Base-by-base conservation (phyloP, 2,329 filamentous ascomycete genomes). In the Chalara sp. region DNA sequence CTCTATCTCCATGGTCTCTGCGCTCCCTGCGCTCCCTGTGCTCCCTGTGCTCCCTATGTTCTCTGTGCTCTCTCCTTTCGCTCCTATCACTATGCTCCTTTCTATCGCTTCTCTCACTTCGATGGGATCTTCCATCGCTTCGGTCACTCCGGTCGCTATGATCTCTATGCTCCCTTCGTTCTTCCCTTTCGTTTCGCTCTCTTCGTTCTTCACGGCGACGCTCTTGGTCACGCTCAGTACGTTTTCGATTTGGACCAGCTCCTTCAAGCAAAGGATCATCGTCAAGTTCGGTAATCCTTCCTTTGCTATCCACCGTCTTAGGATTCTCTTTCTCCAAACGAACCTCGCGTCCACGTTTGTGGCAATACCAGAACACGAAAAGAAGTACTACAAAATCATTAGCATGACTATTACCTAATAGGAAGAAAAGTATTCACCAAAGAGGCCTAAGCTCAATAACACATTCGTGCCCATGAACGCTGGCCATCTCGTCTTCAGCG, bases 331-430 rank as follows among this genome's bases (percentile, higher is more conserved):
- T 63, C 37, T 60, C 60, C 7, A 97, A 79, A 47, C 93, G 81
- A 6, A 83, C 84, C 71, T 99, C 92, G 43, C 83, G 83, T 39
- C 93, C 93, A 49, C 93, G 87, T 73, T 97, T 97, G 70, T 97
- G 86, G 71, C 91, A 97, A 71, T 97, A 99, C 91, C 92, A 99
- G 61, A 97, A 84, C 43, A 95, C 89, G 65, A 96, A 93, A 51
- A 99, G 79, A 12, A 97, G 77, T 49, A 97, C 88, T 55, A 42
- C 8, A 48, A 37, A 51, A 51, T 57, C 46, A 48, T 40, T 31
- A 32, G 48, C 35, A 44, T 44, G 46, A 42, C 43, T 21, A 11
- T 48, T 11, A 47, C 37, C 1, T 5, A 21, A 7, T 10, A 3
- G 13, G 13, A 31, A 12, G n/a, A 12, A 12, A 5, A 29, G 4